phyloP scores from a whole-genome alignment of 306 rosid genomes.

The Sphenostylis stenocarpa region DNA sequence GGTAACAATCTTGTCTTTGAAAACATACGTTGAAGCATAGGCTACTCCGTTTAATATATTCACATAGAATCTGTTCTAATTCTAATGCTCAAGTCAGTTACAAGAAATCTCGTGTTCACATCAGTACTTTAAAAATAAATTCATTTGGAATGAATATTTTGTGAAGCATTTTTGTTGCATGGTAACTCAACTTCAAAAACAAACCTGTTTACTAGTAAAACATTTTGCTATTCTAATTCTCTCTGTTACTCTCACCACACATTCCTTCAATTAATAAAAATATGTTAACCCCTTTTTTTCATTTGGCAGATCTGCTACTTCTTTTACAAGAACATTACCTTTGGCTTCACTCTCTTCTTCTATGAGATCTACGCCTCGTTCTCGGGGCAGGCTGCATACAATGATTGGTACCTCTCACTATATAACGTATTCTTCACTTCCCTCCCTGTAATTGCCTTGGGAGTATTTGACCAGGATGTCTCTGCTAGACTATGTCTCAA shows the following conservation, averaged over 20 bases:
- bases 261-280: background rate
- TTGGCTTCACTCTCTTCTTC: constrained; percentile 84
- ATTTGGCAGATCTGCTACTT: constrained; percentile 84
- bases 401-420: constrained; percentile 79
- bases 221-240: constrained; percentile 2
- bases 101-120: background rate
- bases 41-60: background rate
- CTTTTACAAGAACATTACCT: constrained; percentile 90
- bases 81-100: constrained; percentile 21
- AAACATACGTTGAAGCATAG: background rate
- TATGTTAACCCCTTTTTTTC: constrained; percentile 14
- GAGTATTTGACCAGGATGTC: constrained; percentile 92
- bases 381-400: constrained; percentile 77
- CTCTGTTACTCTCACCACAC: background rate
- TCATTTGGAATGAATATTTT: background rate
- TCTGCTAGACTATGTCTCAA: constrained; percentile 71
- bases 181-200: background rate
- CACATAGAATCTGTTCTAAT: constrained; percentile 2
- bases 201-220: background rate
- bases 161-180: background rate
- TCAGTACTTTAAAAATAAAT: background rate
- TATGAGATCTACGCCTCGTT: constrained; percentile 72
- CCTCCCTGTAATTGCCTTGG: constrained; percentile 91
- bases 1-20: constrained; percentile 44
- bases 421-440: constrained; percentile 92